Evolutionary conservation across 768 basidiomycete genomes (phyloP), one percentile per base, ranked within the genome.

Genomic region (Lactarius trivialis): DNA sequence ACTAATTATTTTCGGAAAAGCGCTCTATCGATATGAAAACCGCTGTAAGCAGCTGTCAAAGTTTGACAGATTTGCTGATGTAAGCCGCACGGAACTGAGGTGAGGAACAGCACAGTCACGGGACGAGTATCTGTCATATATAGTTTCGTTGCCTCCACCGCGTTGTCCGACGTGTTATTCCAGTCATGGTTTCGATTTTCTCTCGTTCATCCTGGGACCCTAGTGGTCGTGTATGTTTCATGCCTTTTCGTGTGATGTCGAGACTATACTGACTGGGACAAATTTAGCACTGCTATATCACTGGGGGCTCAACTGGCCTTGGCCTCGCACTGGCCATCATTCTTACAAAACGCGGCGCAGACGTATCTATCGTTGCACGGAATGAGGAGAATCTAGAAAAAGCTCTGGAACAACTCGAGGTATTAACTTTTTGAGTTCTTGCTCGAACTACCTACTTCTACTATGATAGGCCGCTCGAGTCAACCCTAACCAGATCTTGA

Each of bases 351-450:
- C 77, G 77, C 61, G 93, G 94, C 0, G 91, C 93, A 0, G 80
- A 91, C 65, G 86, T 95, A 3, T 91, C 89, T 7, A 91, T 95
- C 62, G 87, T 95, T 11, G 93, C 92, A 7, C 79, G 92, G 14
- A 84, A 87, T 56, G 78, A 87, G 68, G 76, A 76, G 50, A 84
- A 81, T 61, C 74, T 94, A 12, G 79, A 83, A 57, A 75, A 73
- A 17, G 89, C 91, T 0, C 68, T 89, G 26, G 74, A 72, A 34
- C 74, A 80, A 49, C 72, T 95, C 30, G 85, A 93, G 79, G 92
- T 89, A 43, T 32, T 52, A 19, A 28, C 37, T 7, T 28, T n/a
- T 49, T 26, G n/a, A 11, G 36, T n/a, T 15, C 7, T 28, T 11
- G 30, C 24, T 56, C n/a, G 8, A 19, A 15, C 34, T 51, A 30